Conservation (phyloP, 176 grass and related monocot species). For the Oryza coarctata region DNA sequence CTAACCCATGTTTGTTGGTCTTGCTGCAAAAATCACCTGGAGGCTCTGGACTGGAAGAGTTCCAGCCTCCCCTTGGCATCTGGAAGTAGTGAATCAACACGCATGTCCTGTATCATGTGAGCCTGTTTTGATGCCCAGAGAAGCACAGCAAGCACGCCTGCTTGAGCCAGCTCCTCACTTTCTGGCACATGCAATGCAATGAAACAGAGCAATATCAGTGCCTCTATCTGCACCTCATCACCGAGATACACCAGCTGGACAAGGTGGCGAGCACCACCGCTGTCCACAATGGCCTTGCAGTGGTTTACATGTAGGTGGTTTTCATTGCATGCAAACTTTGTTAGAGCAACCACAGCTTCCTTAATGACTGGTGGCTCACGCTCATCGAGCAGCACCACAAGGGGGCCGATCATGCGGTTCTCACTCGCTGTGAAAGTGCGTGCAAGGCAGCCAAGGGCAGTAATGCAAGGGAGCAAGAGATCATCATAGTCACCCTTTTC, state of each 20-base stretch:
- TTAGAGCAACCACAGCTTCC: conserved; percentile 74
- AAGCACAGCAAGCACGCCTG: conserved; percentile 64
- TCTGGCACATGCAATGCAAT: conserved; percentile 75
- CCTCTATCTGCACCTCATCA: conserved; percentile 74
- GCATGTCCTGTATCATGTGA: conserved; percentile 66
- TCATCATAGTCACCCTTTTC: conserved; percentile 53
- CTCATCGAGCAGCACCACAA: conserved; percentile 80
- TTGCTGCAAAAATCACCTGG: conserved; percentile 38
- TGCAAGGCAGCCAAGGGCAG: conserved; percentile 66
- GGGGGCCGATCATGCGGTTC: conserved; percentile 59
- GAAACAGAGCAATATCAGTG: conserved; percentile 74
- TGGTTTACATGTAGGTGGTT: conserved; percentile 76
- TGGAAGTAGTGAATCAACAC: conserved; percentile 58
- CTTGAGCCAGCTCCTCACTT: conserved; percentile 75
- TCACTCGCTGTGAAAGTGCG: conserved; percentile 83
- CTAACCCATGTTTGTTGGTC: conserved; percentile 21
- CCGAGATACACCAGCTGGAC: conserved; percentile 87
- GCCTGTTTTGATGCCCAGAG: conserved; percentile 88
- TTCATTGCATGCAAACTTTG: conserved; percentile 69
- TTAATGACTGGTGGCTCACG: conserved; percentile 59
- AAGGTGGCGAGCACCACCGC: conserved; percentile 63
- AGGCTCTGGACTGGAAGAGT: conserved; percentile 68
- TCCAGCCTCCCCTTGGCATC: conserved; percentile 62
- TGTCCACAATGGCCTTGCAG: conserved; percentile 70
- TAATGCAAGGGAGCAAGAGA: conserved; percentile 70